A percentile compares a stretch with the other conserved stretches of the same genome.
phyloP scores from a whole-genome alignment of 2,329 filamentous ascomycete species.

The Beauveria australis region DNA sequence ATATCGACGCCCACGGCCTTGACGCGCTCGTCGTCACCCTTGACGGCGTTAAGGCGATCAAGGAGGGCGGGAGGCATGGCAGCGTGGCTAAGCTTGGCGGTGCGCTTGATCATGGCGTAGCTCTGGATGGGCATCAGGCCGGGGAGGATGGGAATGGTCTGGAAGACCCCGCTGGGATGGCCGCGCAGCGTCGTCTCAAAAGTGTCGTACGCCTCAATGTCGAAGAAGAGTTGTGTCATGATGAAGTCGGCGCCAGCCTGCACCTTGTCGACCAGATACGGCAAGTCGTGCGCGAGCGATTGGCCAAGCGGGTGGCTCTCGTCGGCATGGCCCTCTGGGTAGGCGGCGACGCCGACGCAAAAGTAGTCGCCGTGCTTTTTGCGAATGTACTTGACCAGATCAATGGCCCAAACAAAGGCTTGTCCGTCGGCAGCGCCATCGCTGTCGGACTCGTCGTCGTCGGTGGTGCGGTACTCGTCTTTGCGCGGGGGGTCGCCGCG shows the following conservation, averaged over 20 bases:
- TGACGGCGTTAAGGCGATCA: slow-evolving; percentile 61
- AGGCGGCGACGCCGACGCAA: slow-evolving; percentile 87
- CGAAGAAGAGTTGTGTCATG: slow-evolving; percentile 97
- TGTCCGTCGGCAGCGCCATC: slow-evolving; percentile 41
- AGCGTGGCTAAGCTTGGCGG: slow-evolving; percentile 90
- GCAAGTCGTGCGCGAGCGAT: slow-evolving; percentile 70
- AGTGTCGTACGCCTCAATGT: slow-evolving; percentile 69
- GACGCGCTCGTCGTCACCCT: slow-evolving; percentile 71
- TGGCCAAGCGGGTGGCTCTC: slow-evolving; percentile 70
- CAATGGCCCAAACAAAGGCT: slow-evolving; percentile 81
- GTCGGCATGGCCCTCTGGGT: slow-evolving; percentile 91
- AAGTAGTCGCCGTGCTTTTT: slow-evolving; percentile 88
- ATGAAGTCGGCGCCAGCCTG: slow-evolving; percentile 92
- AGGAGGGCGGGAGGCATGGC: slow-evolving; percentile 66
- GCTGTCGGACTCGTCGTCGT: slow-evolving; percentile 44
- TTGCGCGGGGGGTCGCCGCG: slow-evolving; percentile 84
- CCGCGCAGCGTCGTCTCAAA: slow-evolving; percentile 72
- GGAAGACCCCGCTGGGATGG: slow-evolving; percentile 79
- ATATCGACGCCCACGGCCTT: slow-evolving; percentile 77
- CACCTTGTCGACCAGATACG: slow-evolving; percentile 84
- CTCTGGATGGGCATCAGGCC: slow-evolving; percentile 97
- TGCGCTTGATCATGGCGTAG: slow-evolving; percentile 90
- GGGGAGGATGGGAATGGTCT: slow-evolving; percentile 80
- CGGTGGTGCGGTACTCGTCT: slow-evolving; percentile 69
- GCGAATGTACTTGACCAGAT: slow-evolving; percentile 84